phyloP scores from a whole-genome alignment of 1,284 basidiomycete genomes.

The Leccinum solheimii region DNA sequence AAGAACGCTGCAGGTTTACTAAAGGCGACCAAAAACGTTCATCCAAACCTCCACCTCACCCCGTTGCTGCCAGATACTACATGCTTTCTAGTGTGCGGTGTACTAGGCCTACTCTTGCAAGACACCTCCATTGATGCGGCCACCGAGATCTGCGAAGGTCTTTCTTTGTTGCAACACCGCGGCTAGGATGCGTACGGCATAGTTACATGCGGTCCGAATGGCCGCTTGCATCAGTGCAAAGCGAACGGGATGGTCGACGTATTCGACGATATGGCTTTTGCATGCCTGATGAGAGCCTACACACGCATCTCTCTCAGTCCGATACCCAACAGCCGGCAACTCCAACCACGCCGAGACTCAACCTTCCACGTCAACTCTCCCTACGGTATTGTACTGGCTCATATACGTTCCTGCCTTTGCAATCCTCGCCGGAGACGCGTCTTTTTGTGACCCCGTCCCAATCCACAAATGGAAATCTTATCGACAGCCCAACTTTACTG shows the following conservation, averaged over 20 bases:
- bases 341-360: conserved; percentile 98
- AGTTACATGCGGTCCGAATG: conserved; percentile 94
- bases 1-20: no score
- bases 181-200: conserved; percentile 99
- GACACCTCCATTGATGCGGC: conserved; percentile 78
- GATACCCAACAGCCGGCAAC: conserved; percentile 97
- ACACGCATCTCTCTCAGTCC: conserved; percentile 51
- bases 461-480: conserved; percentile 90
- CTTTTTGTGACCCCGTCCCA: conserved; percentile 7
- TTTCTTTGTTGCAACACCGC: conserved; percentile 89
- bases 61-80: no score
- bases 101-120: conserved; percentile 82
- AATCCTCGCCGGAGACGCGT: not conserved
- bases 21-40: no score
- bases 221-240: conserved; percentile 97
- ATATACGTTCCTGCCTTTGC: conserved; percentile 57
- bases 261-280: conserved; percentile 82
- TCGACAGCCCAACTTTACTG: conserved; percentile 87
- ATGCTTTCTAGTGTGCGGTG: conserved; percentile 70
- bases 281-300: conserved; percentile 54
- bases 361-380: conserved; percentile 99
- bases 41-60: no score
- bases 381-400: conserved; percentile 97
- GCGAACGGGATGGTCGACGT: conserved; percentile 99
- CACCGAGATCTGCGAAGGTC: conserved; percentile 85